Conservation (phyloP, 306 rosid genomes). For the Sindora glabra region DNA sequence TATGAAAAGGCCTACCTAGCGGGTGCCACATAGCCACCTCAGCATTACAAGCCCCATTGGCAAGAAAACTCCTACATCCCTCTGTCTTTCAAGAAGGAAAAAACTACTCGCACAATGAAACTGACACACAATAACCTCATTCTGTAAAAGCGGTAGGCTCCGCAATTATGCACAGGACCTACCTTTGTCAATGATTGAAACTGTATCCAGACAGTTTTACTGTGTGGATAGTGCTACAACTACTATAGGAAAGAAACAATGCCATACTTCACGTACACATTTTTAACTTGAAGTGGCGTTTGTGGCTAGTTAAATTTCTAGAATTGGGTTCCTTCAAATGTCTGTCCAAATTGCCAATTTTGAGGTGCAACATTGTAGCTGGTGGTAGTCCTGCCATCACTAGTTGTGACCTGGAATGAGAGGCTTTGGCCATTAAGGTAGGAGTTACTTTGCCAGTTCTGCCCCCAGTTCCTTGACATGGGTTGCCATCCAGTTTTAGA, state of each 20-base stretch:
- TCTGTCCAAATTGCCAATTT: constrained; percentile 88
- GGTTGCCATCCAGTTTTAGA: constrained; percentile 76
- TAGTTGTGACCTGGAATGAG: constrained; percentile 79
- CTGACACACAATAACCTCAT: too few species aligned
- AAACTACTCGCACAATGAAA: too few species aligned
- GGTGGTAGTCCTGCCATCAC: constrained; percentile 72
- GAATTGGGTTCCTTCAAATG: constrained; percentile 61
- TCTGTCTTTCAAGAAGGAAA: too few species aligned
- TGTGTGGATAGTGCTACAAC: too few species aligned
- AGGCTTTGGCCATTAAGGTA: constrained; percentile 83
- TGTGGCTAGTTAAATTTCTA: constrained; percentile 19
- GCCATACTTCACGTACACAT: constrained; percentile 18
- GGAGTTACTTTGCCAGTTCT: constrained; percentile 91
- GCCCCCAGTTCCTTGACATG: constrained; percentile 98
- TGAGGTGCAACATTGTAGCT: constrained; percentile 50
- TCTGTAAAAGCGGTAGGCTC: too few species aligned
- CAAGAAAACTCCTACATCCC: constrained; percentile 2
- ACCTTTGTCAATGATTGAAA: too few species aligned
- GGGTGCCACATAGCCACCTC: constrained; percentile 93
- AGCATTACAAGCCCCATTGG: constrained; percentile 46
- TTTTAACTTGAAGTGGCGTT: background rate
- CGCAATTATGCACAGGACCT: too few species aligned
- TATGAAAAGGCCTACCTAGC: constrained; percentile 55
- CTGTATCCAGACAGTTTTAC: too few species aligned
- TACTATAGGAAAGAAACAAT: too few species aligned